Base-by-base conservation (phyloP, 345 rosid species). In the Camelina hispida region DNA sequence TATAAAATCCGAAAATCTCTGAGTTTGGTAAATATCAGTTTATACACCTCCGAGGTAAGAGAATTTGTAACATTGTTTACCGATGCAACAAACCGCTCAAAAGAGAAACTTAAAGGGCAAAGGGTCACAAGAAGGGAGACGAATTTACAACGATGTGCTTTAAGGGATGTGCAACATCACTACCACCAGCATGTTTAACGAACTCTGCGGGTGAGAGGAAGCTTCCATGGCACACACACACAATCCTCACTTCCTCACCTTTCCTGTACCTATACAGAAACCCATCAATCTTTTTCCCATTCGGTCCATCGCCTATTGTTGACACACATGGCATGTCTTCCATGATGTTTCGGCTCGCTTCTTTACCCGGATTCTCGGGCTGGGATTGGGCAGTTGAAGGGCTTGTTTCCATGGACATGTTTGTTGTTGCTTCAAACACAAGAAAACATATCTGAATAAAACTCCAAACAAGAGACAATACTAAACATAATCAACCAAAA, bases 321-420 rank as follows among this genome's bases (percentile, higher is more conserved):
- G 93, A 88, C 68, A 93, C 97, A 50, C 90, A 79, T 2, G 98
- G 97, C 98, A 93, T 91, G n/a, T 88, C 90, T 76, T 85, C 89
- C 63, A 87, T 56, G 2, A 89, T 82, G 72, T 81, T 83, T 22
- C 79, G 74, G 34, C n/a, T 44, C 8, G 37, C 59, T 18, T 37
- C 30, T 37, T 37, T 37, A 43, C 28, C 23, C 1, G 51, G 16
- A 5, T 23, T 62, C 51, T 84, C 84, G 1, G 69, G 53, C 16
- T 17, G 35, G 34, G 85, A 78, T 22, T 84, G 84, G 6, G 61
- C 69, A 40, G 73, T 79, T 7, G 85, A 56, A 25, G 89, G 88
- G 66, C 91, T 85, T 74, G 82, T 75, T 64, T 82, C 89, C 5
- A 59, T 20, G n/a, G 75, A 22, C 68, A 78, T 86, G 73, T 69